Base-by-base conservation (phyloP, 108 stramenopile genomes). In the Fragilaria radians region DNA sequence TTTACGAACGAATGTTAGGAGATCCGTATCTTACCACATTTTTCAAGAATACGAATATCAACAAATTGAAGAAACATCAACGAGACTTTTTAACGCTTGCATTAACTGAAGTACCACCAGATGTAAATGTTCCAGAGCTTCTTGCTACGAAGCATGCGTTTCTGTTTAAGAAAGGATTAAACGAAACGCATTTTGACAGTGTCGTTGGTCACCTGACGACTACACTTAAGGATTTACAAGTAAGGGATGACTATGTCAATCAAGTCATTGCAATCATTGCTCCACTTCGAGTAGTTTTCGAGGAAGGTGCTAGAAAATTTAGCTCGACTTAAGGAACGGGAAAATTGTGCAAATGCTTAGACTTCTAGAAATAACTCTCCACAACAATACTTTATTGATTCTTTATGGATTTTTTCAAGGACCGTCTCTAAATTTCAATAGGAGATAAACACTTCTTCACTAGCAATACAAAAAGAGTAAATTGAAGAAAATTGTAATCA, bases 141-240 rank as follows among this genome's bases (percentile, higher is more conserved):
- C n/a, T n/a, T n/a, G n/a, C n/a, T n/a, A n/a, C n/a, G n/a, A n/a
- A n/a, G n/a, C n/a, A n/a, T n/a, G n/a, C n/a, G n/a, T n/a, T n/a
- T n/a, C n/a, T n/a, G n/a, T n/a, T n/a, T n/a, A 42, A 64, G 11
- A 33, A 57, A 23, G 63, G 63, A 25, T 28, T 72, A 30, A 54
- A 66, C 29, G 71, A 45, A 22, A 31, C 47, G 17, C 59, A 72
- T 28, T 72, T 72, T 51, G 71, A 72, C 61, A 22, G 57, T 7
- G 71, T 72, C 18, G 65, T 60, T 1, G 59, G 51, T n/a, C 64
- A 65, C 54, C 56, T 72, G 1, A 33, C 55, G 14, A 28, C 26
- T 0, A 55, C 71, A 1, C 32, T 46, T n/a, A 9, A 66, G 4
- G 14, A 54, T 17, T 2, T 72, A 9, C 25, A 50, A 24, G 58